A percentile compares a stretch with the other conserved stretches of the same genome.
Evolutionary conservation across 2,329 filamentous ascomycete species (phyloP).

Genomic region (Chrysoporthe puriensis): DNA sequence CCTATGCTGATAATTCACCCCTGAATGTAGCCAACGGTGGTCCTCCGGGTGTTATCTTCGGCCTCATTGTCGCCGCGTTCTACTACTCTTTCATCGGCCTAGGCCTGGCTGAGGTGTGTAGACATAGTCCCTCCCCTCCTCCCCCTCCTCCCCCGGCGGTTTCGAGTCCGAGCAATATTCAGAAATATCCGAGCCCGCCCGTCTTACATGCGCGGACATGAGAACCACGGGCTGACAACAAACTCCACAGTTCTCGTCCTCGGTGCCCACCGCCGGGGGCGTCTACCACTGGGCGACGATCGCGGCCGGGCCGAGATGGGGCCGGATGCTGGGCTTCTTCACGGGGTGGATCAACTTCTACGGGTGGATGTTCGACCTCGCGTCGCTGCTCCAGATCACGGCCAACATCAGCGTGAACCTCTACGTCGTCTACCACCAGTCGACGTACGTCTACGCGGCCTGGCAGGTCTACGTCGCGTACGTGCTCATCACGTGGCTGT

Average conservation of each 20-base stretch:
- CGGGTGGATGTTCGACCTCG: conserved; percentile 65
- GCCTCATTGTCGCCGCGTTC: conserved; percentile 46
- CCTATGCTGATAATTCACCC: conserved; percentile 18
- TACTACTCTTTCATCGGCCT: conserved; percentile 49
- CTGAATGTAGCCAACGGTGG: conserved; percentile 43
- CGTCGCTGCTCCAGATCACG: conserved; percentile 61
- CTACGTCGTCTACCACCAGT: conserved; percentile 62
- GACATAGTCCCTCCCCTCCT: too few species aligned
- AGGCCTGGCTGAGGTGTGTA: conserved; percentile 44
- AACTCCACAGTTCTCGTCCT: conserved; percentile 56
- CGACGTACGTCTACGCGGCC: conserved; percentile 49
- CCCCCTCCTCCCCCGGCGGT: too few species aligned
- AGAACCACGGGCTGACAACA: neutral
- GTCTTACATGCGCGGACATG: neutral
- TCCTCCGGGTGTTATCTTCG: conserved; percentile 47
- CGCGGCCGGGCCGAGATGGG: conserved; percentile 58
- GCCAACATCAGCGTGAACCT: conserved; percentile 64
- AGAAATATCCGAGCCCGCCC: too few species aligned
- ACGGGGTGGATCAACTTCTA: conserved; percentile 58
- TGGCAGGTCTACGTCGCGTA: conserved; percentile 66
- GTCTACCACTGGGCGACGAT: conserved; percentile 66
- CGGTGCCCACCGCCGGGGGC: conserved; percentile 61
- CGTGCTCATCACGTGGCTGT: conserved; percentile 58
- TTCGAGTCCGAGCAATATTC: too few species aligned
- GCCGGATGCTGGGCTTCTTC: conserved; percentile 54